These are phyloP conservation scores for Heterobasidion annosum DNA, from an alignment of 1,284 basidiomycete genomes.

Conservation along the genomic window DNA sequence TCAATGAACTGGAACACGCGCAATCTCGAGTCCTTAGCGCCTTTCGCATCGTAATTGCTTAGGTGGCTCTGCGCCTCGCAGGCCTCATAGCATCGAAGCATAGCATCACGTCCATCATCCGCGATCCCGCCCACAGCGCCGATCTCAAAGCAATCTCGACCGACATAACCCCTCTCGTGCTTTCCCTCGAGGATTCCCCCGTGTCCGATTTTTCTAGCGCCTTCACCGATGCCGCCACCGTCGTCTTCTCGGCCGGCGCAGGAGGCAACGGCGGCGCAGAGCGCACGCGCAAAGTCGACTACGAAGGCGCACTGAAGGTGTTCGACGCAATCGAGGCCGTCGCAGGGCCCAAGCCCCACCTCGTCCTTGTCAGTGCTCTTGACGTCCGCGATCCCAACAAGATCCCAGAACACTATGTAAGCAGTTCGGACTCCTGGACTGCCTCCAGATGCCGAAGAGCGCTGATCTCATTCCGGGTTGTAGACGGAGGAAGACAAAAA, in stretches of 20 bases:
- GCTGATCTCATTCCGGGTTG: no score
- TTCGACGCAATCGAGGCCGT: slow-evolving; percentile 62
- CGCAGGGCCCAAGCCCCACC: slow-evolving; percentile 35
- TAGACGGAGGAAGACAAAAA: slow-evolving; percentile 25
- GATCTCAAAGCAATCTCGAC: slow-evolving; percentile 35
- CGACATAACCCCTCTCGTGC: slow-evolving; percentile 40
- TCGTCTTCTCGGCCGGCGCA: slow-evolving; percentile 64
- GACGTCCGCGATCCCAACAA: slow-evolving; percentile 49
- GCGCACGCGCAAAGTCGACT: slow-evolving; percentile 61
- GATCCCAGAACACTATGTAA: slow-evolving; percentile 49
- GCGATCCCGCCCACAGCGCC: slow-evolving; percentile 32
- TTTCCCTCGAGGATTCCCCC: slow-evolving; percentile 52
- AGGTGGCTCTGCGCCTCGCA: slow-evolving; percentile 51
- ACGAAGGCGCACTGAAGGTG: slow-evolving; percentile 63
- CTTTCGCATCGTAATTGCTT: not conserved
- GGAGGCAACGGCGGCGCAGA: slow-evolving; percentile 60
- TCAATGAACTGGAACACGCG: not conserved
- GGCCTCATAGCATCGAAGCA: slow-evolving; percentile 30
- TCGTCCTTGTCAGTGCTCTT: slow-evolving; percentile 60
- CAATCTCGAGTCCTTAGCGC: not conserved
- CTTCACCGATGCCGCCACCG: slow-evolving; percentile 41
- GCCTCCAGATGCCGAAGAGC: slow-evolving; percentile 28
- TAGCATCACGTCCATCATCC: slow-evolving; percentile 51
- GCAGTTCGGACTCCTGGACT: slow-evolving; percentile 12
- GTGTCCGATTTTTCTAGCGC: slow-evolving; percentile 37